A percentile compares a stretch with the other conserved stretches of the same genome.
These are phyloP conservation scores for Talaromyces sp. DNA, from an alignment of 2,329 filamentous ascomycete genomes.

Conservation along the genomic window DNA sequence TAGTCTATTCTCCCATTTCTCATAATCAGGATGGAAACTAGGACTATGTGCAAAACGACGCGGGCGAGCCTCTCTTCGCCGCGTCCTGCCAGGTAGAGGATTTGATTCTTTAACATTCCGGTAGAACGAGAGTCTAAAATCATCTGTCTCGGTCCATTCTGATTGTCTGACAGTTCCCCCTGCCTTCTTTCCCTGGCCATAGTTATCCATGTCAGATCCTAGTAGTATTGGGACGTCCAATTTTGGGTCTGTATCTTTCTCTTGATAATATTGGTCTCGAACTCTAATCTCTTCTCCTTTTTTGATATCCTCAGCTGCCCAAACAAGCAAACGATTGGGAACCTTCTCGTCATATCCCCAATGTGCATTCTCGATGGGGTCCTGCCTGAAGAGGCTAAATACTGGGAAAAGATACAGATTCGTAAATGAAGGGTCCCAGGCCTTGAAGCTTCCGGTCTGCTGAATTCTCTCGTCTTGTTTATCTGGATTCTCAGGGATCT, in stretches of 20 bases:
- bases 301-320: conserved; percentile 27
- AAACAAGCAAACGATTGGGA: conserved; percentile 35
- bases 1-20: not conserved
- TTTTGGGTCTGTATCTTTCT: not conserved
- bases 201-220: not conserved
- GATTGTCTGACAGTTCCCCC: not conserved
- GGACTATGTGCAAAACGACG: not conserved
- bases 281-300: conserved; percentile 31
- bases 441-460: not conserved
- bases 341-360: conserved; percentile 33
- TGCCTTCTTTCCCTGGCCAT: not conserved
- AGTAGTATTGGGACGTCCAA: not conserved
- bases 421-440: conserved; percentile 27
- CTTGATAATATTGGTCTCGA: conserved; percentile 15
- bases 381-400: conserved; percentile 37
- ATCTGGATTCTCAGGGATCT: conserved; percentile 9
- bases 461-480: conserved; percentile 10
- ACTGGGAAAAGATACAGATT: conserved; percentile 37
- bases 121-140: not conserved
- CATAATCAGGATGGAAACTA: not conserved
- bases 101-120: not conserved
- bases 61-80: not conserved
- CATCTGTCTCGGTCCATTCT: not conserved
- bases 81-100: not conserved
- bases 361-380: conserved; percentile 29